Evolutionary conservation across 495 filamentous ascomycete species (phyloP), one percentile per base, ranked within the genome.

Genomic region (Penicillium egyptiacum): DNA sequence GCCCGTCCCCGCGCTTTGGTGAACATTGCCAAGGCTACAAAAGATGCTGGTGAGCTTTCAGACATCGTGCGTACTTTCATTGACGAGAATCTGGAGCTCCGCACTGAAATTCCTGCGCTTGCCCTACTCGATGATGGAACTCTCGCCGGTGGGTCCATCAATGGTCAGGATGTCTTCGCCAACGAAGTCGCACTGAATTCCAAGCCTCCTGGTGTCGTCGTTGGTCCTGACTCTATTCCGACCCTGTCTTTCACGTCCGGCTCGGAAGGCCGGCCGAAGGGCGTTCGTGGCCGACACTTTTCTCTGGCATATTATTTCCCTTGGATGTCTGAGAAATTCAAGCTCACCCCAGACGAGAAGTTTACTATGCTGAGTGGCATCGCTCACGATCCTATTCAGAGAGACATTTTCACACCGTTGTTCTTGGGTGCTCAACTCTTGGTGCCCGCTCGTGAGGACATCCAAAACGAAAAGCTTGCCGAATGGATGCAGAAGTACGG

Each of bases 361-460:
- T 97, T 96, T 62, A 92, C 92, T 0, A 88, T 96, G 77, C 78
- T 97, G 14, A 85, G 80, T 41, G 91, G 91, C 28, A 92, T 79
- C 58, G 88, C 90, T 1, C 92, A 96, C 63, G 93, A 98, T 66
- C 91, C 92, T 0, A 91, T 96, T 45, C 92, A 96, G 66, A 72
- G 90, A 64, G 93, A 98, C 71, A 93, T 97, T 23, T 96, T 98
- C 72, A 98, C 90, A 0, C 93, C 94, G 0, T 79, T 97, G 9
- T 97, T 94, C 77, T 75, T 96, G 17, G 91, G 90, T 22, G 91
- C 90, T 0, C 83, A 89, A 65, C 70, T 98, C 0, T 70, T 97
- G 17, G 86, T 96, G 1, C 93, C 93, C 1, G 83, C 87, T 4
- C 83, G 83, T 20, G 93, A 96, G 53, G 86, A 92, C 63, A 98